Conservation (phyloP, 2,329 filamentous ascomycete species). For the Monosporascus sp. region DNA sequence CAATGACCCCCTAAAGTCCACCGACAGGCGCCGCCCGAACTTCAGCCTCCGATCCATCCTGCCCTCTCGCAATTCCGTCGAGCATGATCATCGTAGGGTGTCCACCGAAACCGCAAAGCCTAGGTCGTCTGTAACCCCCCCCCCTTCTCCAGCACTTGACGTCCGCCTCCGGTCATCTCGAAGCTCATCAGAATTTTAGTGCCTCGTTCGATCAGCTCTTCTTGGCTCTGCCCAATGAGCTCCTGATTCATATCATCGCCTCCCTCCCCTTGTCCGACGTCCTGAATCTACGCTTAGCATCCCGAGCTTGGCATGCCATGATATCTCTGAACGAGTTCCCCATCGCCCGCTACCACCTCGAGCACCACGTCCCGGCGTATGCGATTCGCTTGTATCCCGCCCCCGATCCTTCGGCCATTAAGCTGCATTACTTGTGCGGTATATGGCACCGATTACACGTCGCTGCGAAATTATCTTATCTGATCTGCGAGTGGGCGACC, state of each 20-base stretch:
- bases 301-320: constrained; percentile 54
- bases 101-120: constrained; percentile 19
- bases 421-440: constrained; percentile 57
- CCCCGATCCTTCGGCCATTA: constrained; percentile 41
- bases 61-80: constrained; percentile 24
- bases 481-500: constrained; percentile 60
- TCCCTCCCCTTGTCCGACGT: constrained; percentile 56
- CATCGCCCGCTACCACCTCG: constrained; percentile 57
- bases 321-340: constrained; percentile 55
- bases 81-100: constrained; percentile 23
- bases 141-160: neutral
- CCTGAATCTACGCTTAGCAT: constrained; percentile 53
- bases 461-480: constrained; percentile 54
- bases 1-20: constrained; percentile 24
- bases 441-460: constrained; percentile 63
- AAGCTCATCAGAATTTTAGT: constrained; percentile 18
- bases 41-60: constrained; percentile 27
- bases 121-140: constrained; percentile 17
- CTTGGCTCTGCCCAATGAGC: constrained; percentile 51
- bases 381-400: constrained; percentile 54
- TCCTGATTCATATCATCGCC: constrained; percentile 59
- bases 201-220: constrained; percentile 53
- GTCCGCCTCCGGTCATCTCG: neutral
- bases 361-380: constrained; percentile 55
- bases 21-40: constrained; percentile 24